Percentiles rank a stretch among this genome's conserved stretches.
These are phyloP conservation scores for Hypoxylon subgilvum DNA, from an alignment of 495 filamentous ascomycete genomes.

Conservation along the genomic window DNA sequence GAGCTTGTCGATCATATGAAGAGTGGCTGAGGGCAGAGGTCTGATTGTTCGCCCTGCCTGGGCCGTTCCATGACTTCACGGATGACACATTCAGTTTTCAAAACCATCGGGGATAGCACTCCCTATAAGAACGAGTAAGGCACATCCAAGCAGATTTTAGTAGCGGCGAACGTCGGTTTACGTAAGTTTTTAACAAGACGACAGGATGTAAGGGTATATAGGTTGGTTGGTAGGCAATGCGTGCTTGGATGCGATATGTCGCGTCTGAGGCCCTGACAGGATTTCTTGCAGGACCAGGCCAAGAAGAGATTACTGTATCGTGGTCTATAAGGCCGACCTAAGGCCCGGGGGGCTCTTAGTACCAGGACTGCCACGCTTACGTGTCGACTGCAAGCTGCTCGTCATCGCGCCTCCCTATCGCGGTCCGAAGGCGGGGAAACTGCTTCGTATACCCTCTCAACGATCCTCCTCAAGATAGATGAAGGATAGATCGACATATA, in stretches of 20 bases:
- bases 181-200: background rate
- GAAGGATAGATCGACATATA: background rate
- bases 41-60: background rate
- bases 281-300: no score
- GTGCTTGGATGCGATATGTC: no score
- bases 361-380: constrained; percentile 2
- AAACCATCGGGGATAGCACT: no score
- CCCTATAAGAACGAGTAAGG: no score
- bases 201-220: background rate
- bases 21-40: background rate
- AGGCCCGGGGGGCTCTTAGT: constrained; percentile 5
- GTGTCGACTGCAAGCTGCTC: background rate
- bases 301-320: constrained; percentile 5
- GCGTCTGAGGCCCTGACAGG: no score
- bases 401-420: constrained; percentile 1
- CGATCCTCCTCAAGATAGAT: background rate
- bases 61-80: background rate
- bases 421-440: constrained; percentile 11
- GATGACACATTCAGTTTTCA: no score
- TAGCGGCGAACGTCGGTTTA: background rate
- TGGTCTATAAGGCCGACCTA: constrained; percentile 14
- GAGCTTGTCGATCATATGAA: background rate
- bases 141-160: no score
- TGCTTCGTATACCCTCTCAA: background rate
- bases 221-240: no score